Evolutionary conservation across 129 eudicot genomes (phyloP).

Genomic region (Gnaphalium uliginosum): DNA sequence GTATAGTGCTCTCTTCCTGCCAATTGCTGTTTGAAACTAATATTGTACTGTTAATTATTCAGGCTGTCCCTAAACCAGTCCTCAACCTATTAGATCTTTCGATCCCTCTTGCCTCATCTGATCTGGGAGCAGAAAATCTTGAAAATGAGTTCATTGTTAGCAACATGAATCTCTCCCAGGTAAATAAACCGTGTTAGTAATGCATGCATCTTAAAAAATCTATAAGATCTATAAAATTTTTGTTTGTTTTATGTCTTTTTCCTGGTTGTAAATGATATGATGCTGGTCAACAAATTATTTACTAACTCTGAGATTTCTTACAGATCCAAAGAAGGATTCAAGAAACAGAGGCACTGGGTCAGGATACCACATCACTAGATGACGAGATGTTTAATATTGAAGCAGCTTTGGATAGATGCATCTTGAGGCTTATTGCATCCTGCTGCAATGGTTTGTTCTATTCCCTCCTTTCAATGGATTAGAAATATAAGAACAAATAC

Average conservation of each 20-base stretch:
- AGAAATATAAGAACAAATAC: neutral
- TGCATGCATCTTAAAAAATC: neutral
- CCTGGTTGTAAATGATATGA: neutral
- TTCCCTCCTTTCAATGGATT: constrained; percentile 2
- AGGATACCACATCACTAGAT: constrained; percentile 64
- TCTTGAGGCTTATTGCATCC: constrained; percentile 93
- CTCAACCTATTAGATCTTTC: constrained; percentile 82
- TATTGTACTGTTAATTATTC: constrained; percentile 12
- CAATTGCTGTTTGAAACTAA: constrained; percentile 2
- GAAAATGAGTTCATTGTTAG: constrained; percentile 81
- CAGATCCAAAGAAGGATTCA: constrained; percentile 85
- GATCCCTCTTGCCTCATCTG: constrained; percentile 92
- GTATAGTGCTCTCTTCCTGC: neutral
- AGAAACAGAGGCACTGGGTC: constrained; percentile 56
- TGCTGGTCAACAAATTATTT: neutral
- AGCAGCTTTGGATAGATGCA: constrained; percentile 93
- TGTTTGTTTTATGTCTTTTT: neutral
- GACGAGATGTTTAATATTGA: constrained; percentile 79
- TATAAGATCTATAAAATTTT: no score
- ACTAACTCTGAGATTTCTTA: constrained; percentile 12
- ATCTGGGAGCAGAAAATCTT: constrained; percentile 87
- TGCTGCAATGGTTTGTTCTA: constrained; percentile 78
- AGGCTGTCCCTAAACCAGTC: constrained; percentile 84
- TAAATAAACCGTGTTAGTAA: constrained; percentile 10
- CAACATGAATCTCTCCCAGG: constrained; percentile 75